Percentiles rank a stretch among this genome's conserved stretches.
phyloP scores from a whole-genome alignment of 345 rosid genomes.

The Trapa bicornis region DNA sequence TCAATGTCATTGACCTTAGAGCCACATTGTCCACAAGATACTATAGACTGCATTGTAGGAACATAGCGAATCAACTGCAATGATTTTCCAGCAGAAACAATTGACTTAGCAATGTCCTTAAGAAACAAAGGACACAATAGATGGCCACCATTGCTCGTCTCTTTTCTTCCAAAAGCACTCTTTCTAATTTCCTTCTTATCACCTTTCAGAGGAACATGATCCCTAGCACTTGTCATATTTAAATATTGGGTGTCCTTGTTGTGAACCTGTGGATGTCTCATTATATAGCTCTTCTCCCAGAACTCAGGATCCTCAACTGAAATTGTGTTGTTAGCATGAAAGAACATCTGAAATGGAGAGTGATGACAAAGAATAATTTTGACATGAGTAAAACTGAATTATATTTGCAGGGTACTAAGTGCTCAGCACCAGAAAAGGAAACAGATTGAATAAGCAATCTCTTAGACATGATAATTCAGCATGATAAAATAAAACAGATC shows the following conservation, averaged over 20 bases:
- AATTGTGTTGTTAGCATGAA: slow-evolving; percentile 51
- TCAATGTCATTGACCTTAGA: slow-evolving; percentile 19
- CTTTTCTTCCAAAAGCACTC: slow-evolving; percentile 45
- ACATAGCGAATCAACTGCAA: slow-evolving; percentile 72
- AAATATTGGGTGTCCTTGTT: slow-evolving; percentile 25
- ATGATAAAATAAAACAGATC: slow-evolving; percentile 2
- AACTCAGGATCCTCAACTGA: slow-evolving; percentile 68
- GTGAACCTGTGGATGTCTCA: slow-evolving; percentile 27
- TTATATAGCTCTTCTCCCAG: slow-evolving; percentile 86
- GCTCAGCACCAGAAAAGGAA: background rate
- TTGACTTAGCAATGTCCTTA: slow-evolving; percentile 59
- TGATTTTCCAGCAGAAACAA: slow-evolving; percentile 95
- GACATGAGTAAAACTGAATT: background rate
- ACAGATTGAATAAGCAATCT: background rate
- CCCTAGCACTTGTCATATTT: slow-evolving; percentile 14
- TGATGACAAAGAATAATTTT: background rate
- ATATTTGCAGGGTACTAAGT: background rate
- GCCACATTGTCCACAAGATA: slow-evolving; percentile 22
- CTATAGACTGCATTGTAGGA: slow-evolving; percentile 27
- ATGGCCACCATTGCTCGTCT: slow-evolving; percentile 27
- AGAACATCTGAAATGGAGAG: slow-evolving; percentile 50
- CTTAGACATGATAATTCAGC: background rate
- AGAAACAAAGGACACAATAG: slow-evolving; percentile 62
- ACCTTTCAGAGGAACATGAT: slow-evolving; percentile 12
- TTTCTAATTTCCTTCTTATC: slow-evolving; percentile 35